phyloP scores from a whole-genome alignment of 192 early-diverging fungal genomes.

The Pilaira anomala region DNA sequence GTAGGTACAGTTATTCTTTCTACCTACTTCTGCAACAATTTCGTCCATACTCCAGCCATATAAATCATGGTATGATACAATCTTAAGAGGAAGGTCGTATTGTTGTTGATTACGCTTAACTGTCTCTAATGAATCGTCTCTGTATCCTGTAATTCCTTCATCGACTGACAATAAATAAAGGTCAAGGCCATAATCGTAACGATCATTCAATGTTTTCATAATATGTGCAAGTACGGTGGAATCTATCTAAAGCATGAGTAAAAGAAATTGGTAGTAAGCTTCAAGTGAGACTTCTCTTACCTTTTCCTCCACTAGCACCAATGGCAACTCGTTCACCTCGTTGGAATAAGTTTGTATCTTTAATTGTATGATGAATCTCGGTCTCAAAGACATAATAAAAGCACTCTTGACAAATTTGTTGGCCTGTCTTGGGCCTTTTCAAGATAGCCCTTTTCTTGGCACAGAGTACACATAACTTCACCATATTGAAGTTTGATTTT shows the following conservation, averaged over 20 bases:
- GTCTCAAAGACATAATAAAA: slow-evolving; percentile 93
- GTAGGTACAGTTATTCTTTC: slow-evolving; percentile 99
- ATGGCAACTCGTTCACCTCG: slow-evolving; percentile 90
- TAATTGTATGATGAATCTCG: slow-evolving; percentile 91
- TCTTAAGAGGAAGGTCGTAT: slow-evolving; percentile 88
- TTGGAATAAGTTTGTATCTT: slow-evolving; percentile 76
- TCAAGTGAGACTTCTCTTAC: slow-evolving; percentile 30
- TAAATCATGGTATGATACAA: slow-evolving; percentile 92
- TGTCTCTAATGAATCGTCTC: slow-evolving; percentile 97
- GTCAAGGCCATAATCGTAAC: slow-evolving; percentile 88
- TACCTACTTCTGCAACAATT: slow-evolving; percentile 90
- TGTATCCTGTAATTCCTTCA: slow-evolving; percentile 96
- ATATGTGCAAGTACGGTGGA: slow-evolving; percentile 96
- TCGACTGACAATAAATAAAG: slow-evolving; percentile 92
- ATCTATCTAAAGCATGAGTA: slow-evolving; percentile 46
- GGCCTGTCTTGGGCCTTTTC: slow-evolving; percentile 88
- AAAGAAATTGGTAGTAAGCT: neutral
- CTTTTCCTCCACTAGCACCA: slow-evolving; percentile 92
- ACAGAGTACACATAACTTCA: slow-evolving; percentile 71
- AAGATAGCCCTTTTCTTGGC: slow-evolving; percentile 69
- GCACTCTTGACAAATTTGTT: slow-evolving; percentile 85
- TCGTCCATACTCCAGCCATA: slow-evolving; percentile 99
- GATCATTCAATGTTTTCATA: slow-evolving; percentile 89
- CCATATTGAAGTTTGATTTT: no score
- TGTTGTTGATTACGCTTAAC: slow-evolving; percentile 95